phyloP scores from a whole-genome alignment of 2,329 filamentous ascomycete genomes.

The Fusarium annulatum region DNA sequence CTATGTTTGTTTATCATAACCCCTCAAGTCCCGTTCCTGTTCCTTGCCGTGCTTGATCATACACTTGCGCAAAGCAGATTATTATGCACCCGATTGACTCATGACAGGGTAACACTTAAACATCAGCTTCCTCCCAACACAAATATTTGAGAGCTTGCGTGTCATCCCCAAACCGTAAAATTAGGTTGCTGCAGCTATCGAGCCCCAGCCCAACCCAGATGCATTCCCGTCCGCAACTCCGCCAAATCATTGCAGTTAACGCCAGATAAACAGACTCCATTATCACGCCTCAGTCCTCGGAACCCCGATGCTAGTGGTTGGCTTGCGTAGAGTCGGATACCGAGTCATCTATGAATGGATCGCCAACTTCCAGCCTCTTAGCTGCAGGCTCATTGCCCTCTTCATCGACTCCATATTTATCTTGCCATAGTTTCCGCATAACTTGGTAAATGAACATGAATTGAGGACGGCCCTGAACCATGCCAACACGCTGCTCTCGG shows the following conservation, averaged over 20 bases:
- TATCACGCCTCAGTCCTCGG: conserved; percentile 7
- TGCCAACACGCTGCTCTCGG: conserved; percentile 88
- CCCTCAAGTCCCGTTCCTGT: conserved; percentile 2
- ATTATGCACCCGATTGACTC: conserved; percentile 21
- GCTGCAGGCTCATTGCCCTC: conserved; percentile 59
- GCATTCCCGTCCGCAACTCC: conserved; percentile 12
- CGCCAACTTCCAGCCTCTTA: conserved; percentile 64
- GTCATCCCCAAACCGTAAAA: conserved; percentile 2
- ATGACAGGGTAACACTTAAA: neutral
- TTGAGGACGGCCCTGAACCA: conserved; percentile 92
- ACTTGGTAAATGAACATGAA: conserved; percentile 91
- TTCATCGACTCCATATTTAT: conserved; percentile 64
- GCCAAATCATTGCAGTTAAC: conserved; percentile 4
- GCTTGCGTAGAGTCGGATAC: conserved; percentile 24
- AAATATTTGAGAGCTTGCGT: conserved; percentile 4
- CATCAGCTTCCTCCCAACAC: conserved; percentile 1
- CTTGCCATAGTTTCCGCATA: conserved; percentile 77
- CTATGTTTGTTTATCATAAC: conserved; percentile 38
- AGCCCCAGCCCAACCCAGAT: conserved; percentile 4
- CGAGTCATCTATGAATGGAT: conserved; percentile 53
- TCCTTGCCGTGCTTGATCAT: conserved; percentile 9
- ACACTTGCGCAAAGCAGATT: conserved; percentile 26
- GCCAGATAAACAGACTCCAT: conserved; percentile 1
- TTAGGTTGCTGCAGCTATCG: conserved; percentile 9
- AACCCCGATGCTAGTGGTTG: conserved; percentile 1